phyloP scores from a whole-genome alignment of 352 stramenopile genomes.

The Phytophthora kernoviae region DNA sequence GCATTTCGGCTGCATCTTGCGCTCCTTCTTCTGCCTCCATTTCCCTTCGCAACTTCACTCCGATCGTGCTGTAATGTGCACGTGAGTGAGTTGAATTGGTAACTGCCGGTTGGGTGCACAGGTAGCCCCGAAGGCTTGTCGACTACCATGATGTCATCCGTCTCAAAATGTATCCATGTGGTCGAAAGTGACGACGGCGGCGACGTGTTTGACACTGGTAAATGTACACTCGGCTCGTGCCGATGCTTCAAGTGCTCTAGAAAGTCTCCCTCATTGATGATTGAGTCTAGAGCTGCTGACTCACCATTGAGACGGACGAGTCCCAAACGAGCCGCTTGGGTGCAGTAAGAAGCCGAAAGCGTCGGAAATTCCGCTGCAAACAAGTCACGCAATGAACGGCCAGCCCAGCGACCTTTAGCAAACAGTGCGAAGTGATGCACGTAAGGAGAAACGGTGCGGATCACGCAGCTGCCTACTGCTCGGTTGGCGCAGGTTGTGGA shows the following conservation, averaged over 20 bases:
- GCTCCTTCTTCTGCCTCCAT: slow-evolving; percentile 18
- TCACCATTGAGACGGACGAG: slow-evolving; percentile 89
- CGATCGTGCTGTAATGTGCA: slow-evolving; percentile 43
- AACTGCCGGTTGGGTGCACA: slow-evolving; percentile 92
- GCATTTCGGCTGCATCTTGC: not conserved
- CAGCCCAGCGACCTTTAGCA: slow-evolving; percentile 92
- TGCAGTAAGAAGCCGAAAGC: slow-evolving; percentile 49
- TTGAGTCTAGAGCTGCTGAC: slow-evolving; percentile 50
- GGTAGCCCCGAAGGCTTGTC: slow-evolving; percentile 90
- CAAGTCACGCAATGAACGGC: slow-evolving; percentile 81
- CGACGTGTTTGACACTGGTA: slow-evolving; percentile 18
- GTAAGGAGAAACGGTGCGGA: slow-evolving; percentile 86
- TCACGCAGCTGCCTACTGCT: slow-evolving; percentile 31
- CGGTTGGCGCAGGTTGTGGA: slow-evolving; percentile 38
- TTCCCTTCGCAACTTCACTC: slow-evolving; percentile 1
- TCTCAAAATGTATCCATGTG: slow-evolving; percentile 50
- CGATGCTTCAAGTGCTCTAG: slow-evolving; percentile 92
- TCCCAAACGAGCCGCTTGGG: slow-evolving; percentile 78
- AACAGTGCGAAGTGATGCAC: slow-evolving; percentile 91
- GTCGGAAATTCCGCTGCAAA: slow-evolving; percentile 67
- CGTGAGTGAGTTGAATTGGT: slow-evolving; percentile 90
- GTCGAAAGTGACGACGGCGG: slow-evolving; percentile 11
- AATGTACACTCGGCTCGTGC: slow-evolving; percentile 91
- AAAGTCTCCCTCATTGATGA: slow-evolving; percentile 85
- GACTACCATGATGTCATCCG: slow-evolving; percentile 61